Percentiles rank a stretch among this genome's conserved stretches.
Evolutionary conservation across 2,329 filamentous ascomycete genomes (phyloP).

Genomic region (Chrysoporthe deuterocubensis): DNA sequence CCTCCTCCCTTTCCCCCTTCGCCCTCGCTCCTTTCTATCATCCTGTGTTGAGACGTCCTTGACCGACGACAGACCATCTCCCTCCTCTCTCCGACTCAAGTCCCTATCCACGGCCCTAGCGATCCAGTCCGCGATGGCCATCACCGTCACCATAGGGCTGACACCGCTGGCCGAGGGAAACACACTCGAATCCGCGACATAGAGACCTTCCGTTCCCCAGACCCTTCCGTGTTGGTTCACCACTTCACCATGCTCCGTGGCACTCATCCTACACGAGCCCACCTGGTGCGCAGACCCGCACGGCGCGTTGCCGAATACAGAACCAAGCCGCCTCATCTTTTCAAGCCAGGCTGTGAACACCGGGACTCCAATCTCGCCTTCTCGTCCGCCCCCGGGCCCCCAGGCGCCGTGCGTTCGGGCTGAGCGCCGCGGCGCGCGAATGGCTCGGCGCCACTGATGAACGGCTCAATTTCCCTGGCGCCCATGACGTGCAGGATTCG

Average conservation of each 20-base stretch:
- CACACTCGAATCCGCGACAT: conserved; percentile 75
- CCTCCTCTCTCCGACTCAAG: conserved; percentile 34
- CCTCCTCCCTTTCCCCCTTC: background rate
- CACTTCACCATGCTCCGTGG: conserved; percentile 54
- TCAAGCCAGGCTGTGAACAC: conserved; percentile 66
- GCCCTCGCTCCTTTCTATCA: background rate
- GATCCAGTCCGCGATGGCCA: conserved; percentile 72
- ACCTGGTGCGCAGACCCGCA: conserved; percentile 81
- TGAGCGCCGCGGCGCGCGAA: conserved; percentile 54
- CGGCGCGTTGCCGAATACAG: conserved; percentile 53
- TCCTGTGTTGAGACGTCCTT: background rate
- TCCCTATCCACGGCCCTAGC: conserved; percentile 60
- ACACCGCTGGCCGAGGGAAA: conserved; percentile 79
- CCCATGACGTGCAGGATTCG: conserved; percentile 80
- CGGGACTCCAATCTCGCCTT: conserved; percentile 57
- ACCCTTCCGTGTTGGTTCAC: conserved; percentile 63
- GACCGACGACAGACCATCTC: background rate
- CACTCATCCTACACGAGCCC: conserved; percentile 76
- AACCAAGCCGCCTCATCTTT: conserved; percentile 52
- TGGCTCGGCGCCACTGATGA: conserved; percentile 63
- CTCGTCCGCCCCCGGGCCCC: conserved; percentile 7
- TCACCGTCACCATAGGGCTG: conserved; percentile 80
- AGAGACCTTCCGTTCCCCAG: conserved; percentile 69
- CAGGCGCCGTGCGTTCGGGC: conserved; percentile 10
- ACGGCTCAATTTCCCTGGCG: conserved; percentile 76